Evolutionary conservation across 306 rosid species (phyloP), one percentile per base, ranked within the genome.

Genomic region (Fragaria iinumae): DNA sequence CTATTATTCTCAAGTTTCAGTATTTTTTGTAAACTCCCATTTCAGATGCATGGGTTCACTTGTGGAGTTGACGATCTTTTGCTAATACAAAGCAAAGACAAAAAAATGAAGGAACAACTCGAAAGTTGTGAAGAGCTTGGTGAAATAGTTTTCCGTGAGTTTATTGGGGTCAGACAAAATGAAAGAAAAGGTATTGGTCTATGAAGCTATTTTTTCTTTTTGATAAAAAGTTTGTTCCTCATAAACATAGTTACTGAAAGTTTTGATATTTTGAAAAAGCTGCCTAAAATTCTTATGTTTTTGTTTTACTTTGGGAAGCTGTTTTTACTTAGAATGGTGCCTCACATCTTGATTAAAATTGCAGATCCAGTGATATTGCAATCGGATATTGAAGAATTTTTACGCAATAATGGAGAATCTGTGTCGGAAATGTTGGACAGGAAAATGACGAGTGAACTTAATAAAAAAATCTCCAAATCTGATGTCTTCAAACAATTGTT

Each of bases 61-160:
- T 92, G 98, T 82, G 97, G 98, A 67, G 90, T 95, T 34, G 96
- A 92, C 55, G 98, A 95, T 89, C 98, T 92, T 84, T 88, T 95
- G 72, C 52, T 92, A 63, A 70, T 72, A 72, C 80, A 80, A 75
- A 83, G 71, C 76, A 95, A 82, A 73, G 98, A 95, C 82, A 25
- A 66, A 67, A 89, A 90, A 83, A 89, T 96, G 88, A 77, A 82
- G 84, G 78, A 83, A 72, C 88, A 89, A 80, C 96, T 95, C 47
- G 80, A 82, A 79, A 88, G 87, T 75, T 95, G 97, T 73, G 96
- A 92, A 78, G 87, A 86, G 68, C 81, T 90, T 70, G 98, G 97
- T 73, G 97, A 92, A 88, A 86, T 76, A 55, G 97, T 95, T 75
- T 91, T 87, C 76, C 83, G 82, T 48, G 83, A 78, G 81, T 95